Conservation (phyloP, 169 alveolate species). For the Toxoplasma gondii region DNA sequence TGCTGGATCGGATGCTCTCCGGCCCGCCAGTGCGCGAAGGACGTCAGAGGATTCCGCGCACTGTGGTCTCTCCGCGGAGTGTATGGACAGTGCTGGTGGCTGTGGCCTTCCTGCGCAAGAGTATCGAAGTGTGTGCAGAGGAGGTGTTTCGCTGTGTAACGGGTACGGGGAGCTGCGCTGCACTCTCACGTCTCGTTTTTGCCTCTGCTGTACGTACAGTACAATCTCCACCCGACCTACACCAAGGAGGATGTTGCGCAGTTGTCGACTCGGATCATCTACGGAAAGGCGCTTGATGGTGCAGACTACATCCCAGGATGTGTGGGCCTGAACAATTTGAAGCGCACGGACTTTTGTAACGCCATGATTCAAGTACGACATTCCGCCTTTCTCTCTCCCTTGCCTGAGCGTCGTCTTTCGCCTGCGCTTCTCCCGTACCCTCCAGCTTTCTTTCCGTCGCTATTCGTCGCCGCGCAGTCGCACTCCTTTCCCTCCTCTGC, state of each 20-base stretch:
- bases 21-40: too few relatives aligned
- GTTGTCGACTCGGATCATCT: slow-evolving; percentile 71
- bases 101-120: too few relatives aligned
- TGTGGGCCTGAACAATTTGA: slow-evolving; percentile 96
- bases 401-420: neutral
- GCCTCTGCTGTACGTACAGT: slow-evolving; percentile 12
- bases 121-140: neutral
- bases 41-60: too few relatives aligned
- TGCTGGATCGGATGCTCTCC: too few relatives aligned
- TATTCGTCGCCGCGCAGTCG: neutral
- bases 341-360: slow-evolving; percentile 95
- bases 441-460: neutral
- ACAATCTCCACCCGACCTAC: slow-evolving; percentile 81
- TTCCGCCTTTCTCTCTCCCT: neutral
- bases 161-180: too few relatives aligned
- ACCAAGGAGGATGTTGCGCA: slow-evolving; percentile 80
- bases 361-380: slow-evolving; percentile 90
- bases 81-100: too few relatives aligned
- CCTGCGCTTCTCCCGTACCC: neutral
- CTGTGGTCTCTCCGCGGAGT: too few relatives aligned
- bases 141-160: too few relatives aligned
- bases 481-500: neutral
- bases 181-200: too few relatives aligned
- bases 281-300: slow-evolving; percentile 94
- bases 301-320: slow-evolving; percentile 94